These are phyloP conservation scores for Fraxinus americana DNA, from an alignment of 257 asterid genomes.

Conservation along the genomic window DNA sequence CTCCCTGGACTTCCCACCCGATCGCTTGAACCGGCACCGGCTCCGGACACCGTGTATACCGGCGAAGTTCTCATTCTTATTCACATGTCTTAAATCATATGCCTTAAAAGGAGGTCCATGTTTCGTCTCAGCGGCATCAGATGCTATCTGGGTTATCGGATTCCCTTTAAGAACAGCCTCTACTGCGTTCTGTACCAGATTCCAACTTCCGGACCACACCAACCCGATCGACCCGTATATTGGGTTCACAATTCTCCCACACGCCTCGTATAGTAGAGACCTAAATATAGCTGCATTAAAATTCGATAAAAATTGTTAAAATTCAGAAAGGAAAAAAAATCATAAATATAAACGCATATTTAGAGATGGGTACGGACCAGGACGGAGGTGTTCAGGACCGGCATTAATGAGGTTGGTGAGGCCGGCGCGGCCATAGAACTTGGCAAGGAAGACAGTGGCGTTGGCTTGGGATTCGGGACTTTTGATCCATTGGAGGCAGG, in stretches of 20 bases:
- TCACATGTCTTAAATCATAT: slow-evolving; percentile 60
- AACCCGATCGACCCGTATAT: slow-evolving; percentile 80
- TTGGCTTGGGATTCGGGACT: slow-evolving; percentile 66
- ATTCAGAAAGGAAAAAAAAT: too few relatives aligned
- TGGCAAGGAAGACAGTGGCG: slow-evolving; percentile 86
- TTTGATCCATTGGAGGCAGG: slow-evolving; percentile 78
- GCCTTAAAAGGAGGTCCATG: slow-evolving; percentile 41
- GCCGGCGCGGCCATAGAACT: slow-evolving; percentile 92
- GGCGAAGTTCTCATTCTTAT: slow-evolving; percentile 41
- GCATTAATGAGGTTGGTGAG: slow-evolving; percentile 72
- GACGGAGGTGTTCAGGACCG: slow-evolving; percentile 70
- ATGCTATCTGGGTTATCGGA: too few relatives aligned
- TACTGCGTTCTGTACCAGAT: slow-evolving; percentile 72
- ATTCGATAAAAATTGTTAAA: neutral
- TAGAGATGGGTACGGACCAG: slow-evolving; percentile 38
- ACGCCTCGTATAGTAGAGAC: slow-evolving; percentile 78
- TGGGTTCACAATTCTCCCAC: slow-evolving; percentile 84
- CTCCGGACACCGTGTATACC: slow-evolving; percentile 55
- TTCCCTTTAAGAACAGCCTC: slow-evolving; percentile 14
- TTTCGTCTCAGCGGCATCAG: too few relatives aligned
- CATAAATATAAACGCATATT: neutral
- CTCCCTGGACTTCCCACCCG: slow-evolving; percentile 39
- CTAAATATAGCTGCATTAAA: slow-evolving; percentile 60
- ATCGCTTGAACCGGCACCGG: slow-evolving; percentile 61
- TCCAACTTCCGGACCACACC: slow-evolving; percentile 82